Evolutionary conservation across 2,329 filamentous ascomycete genomes (phyloP).

Genomic region (Venturiaceae sp.): DNA sequence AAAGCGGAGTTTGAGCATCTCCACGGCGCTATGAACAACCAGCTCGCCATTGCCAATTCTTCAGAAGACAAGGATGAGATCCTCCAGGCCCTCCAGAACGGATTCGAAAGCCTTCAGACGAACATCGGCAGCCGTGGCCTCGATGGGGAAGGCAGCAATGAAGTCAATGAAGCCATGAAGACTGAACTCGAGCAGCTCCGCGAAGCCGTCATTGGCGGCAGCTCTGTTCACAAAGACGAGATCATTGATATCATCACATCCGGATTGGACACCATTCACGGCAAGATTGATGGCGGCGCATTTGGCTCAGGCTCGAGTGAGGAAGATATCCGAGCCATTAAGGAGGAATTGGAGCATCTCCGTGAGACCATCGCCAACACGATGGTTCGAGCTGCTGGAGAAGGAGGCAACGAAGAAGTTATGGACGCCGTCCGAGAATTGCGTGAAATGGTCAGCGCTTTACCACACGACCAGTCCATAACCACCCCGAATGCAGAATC

Average conservation of each 20-base stretch:
- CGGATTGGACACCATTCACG: slow-evolving; percentile 37
- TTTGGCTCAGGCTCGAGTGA: slow-evolving; percentile 26
- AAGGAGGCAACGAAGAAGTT: slow-evolving; percentile 25
- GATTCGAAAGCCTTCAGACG: slow-evolving; percentile 30
- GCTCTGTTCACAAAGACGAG: slow-evolving; percentile 48
- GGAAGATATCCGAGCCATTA: slow-evolving; percentile 39
- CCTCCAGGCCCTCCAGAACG: slow-evolving; percentile 26
- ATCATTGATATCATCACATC: slow-evolving; percentile 50
- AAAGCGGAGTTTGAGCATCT: slow-evolving; percentile 51
- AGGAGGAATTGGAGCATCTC: slow-evolving; percentile 51
- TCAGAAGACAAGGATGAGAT: slow-evolving; percentile 26
- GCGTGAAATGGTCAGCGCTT: background rate
- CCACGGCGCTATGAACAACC: slow-evolving; percentile 42
- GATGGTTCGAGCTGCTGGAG: slow-evolving; percentile 19
- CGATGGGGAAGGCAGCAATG: slow-evolving; percentile 29
- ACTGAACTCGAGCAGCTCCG: slow-evolving; percentile 75
- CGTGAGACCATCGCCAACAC: slow-evolving; percentile 47
- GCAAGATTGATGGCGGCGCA: slow-evolving; percentile 30
- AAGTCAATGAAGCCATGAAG: slow-evolving; percentile 60
- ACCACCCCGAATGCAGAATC: slow-evolving; percentile 33
- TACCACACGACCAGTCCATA: background rate
- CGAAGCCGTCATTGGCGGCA: slow-evolving; percentile 58
- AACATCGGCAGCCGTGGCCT: slow-evolving; percentile 26
- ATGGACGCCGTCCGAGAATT: slow-evolving; percentile 23
- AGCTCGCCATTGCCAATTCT: slow-evolving; percentile 19